Evolutionary conservation across 2,329 filamentous ascomycete genomes (phyloP), one percentile per base, ranked within the genome.

Genomic region (Fusarium drepaniforme): DNA sequence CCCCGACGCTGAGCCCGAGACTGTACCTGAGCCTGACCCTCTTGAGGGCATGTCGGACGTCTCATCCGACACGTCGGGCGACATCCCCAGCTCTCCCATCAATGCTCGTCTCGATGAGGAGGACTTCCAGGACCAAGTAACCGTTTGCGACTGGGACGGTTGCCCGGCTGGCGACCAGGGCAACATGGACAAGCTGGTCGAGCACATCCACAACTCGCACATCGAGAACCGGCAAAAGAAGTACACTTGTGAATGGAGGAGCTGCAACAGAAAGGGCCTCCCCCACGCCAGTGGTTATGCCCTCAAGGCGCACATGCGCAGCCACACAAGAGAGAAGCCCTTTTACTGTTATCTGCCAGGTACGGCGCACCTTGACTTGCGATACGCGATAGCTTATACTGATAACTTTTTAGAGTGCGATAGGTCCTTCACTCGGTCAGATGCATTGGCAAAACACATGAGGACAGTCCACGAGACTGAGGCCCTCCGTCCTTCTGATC

Each of bases 381-480:
- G 8, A 12, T 6, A 28, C 16, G n/a, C 18, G 16, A 15, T 8
- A 56, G 64, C 30, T 25, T 18, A 15, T 15, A 28, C 71, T 72
- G 61, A 78, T 42, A 8, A 30, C 82, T 30, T 35, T 12, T 70
- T 57, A 97, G 97, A 99, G 89, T 99, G 97, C 85, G 97, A 99
- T 82, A 93, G 96, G 71, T 96, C 96, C 37, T 99, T 99, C 79
- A 99, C 97, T 3, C 90, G 97, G 75, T 98, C 96, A 28, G 97
- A 99, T 80, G 97, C 97, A 15, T 89, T 99, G 0, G 95, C 96
- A 2, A 99, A 99, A 84, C 97, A 99, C 82, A 98, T 98, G 95
- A 93, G 97, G 78, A 98, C 97, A 18, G 96, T 99, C 42, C 97
- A 99, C 86, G 97, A 99, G 83, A 98, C 96, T 5, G 97, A 99